phyloP scores from a whole-genome alignment of 2,329 filamentous ascomycete species.

The Fusarium sacchari region DNA sequence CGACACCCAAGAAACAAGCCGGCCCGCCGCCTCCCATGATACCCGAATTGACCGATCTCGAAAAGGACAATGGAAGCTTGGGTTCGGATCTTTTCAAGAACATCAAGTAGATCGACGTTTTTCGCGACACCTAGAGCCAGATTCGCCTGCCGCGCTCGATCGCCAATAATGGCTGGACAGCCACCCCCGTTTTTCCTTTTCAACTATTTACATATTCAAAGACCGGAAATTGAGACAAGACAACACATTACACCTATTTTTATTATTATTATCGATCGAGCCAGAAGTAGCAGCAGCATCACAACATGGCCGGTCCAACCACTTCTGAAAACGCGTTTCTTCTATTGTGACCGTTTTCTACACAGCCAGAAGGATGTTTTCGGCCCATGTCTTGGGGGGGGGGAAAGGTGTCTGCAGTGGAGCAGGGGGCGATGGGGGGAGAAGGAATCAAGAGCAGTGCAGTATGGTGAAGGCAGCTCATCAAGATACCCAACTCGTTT shows the following conservation, averaged over 20 bases:
- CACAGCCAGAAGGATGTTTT: slow-evolving; percentile 24
- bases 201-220: slow-evolving; percentile 40
- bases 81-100: slow-evolving; percentile 67
- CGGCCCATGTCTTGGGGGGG: slow-evolving; percentile 19
- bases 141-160: background rate
- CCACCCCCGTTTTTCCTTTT: slow-evolving; percentile 27
- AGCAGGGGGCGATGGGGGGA: slow-evolving; percentile 14
- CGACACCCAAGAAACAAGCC: slow-evolving; percentile 49
- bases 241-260: slow-evolving; percentile 20
- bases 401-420: slow-evolving; percentile 17
- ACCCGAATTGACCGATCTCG: slow-evolving; percentile 64
- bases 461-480: slow-evolving; percentile 45
- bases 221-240: slow-evolving; percentile 38
- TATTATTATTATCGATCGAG: slow-evolving; percentile 38
- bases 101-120: slow-evolving; percentile 58
- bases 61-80: slow-evolving; percentile 59
- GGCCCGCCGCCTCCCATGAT: slow-evolving; percentile 70
- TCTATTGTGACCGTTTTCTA: slow-evolving; percentile 21
- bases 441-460: slow-evolving; percentile 36
- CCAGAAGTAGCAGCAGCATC: slow-evolving; percentile 40
- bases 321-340: slow-evolving; percentile 27
- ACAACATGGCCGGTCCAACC: slow-evolving; percentile 28
- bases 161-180: slow-evolving; percentile 20
- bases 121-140: slow-evolving; percentile 9
- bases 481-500: slow-evolving; percentile 55